phyloP scores from a whole-genome alignment of 2,329 filamentous ascomycete species.

The Fusarium nanum region DNA sequence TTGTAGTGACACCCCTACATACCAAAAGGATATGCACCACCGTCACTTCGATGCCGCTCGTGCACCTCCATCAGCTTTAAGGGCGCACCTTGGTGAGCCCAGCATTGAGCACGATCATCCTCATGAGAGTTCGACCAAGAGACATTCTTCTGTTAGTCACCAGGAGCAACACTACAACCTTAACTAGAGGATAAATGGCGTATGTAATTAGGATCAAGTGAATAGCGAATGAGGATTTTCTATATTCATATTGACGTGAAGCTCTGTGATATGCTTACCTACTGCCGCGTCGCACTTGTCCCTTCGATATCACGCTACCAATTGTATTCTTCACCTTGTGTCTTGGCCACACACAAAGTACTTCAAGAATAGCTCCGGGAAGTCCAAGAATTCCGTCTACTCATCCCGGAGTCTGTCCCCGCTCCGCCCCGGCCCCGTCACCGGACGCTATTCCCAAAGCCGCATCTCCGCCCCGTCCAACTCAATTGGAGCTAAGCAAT shows the following conservation, averaged over 20 bases:
- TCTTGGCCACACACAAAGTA: no score
- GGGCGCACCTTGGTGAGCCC: slow-evolving; percentile 43
- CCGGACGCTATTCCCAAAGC: slow-evolving; percentile 28
- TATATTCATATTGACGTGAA: no score
- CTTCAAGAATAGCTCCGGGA: no score
- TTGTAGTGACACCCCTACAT: background rate
- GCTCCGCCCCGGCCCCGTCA: slow-evolving; percentile 7
- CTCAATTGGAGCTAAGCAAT: background rate
- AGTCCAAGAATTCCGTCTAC: no score
- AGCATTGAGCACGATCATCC: slow-evolving; percentile 49
- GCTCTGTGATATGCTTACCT: no score
- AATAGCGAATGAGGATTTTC: background rate
- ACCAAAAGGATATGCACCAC: slow-evolving; percentile 2
- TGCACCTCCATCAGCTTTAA: slow-evolving; percentile 44
- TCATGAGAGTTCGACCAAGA: slow-evolving; percentile 45
- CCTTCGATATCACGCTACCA: no score
- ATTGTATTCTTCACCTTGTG: rapidly evolving
- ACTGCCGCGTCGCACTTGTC: no score
- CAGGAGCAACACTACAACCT: slow-evolving; percentile 48
- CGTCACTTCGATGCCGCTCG: slow-evolving; percentile 36
- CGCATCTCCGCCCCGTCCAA: slow-evolving; percentile 19
- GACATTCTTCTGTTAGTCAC: slow-evolving; percentile 47
- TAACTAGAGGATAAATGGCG: slow-evolving; percentile 2
- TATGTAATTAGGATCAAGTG: background rate
- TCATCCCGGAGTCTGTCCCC: background rate